Evolutionary conservation across 1,284 basidiomycete genomes (phyloP).

Genomic region (Tilletia setariae): DNA sequence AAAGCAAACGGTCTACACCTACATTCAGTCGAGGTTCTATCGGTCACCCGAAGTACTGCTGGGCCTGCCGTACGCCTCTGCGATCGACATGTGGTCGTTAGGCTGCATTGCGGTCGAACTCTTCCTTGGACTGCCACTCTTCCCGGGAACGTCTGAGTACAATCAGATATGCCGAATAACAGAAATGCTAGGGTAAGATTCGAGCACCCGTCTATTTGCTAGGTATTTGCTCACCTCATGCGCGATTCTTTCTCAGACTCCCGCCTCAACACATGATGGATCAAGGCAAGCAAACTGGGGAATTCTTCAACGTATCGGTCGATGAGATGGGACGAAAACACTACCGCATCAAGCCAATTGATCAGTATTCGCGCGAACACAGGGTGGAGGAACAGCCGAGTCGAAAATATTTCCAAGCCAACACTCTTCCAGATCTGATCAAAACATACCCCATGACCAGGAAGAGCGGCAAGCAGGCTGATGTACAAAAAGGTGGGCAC

Average conservation of each 20-base stretch:
- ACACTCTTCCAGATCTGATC: conserved; percentile 88
- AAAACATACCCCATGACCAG: conserved; percentile 86
- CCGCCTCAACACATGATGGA: conserved; percentile 92
- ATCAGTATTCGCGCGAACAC: conserved; percentile 93
- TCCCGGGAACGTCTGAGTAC: conserved; percentile 98
- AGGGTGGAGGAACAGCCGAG: conserved; percentile 92
- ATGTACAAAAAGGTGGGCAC: conserved; percentile 81
- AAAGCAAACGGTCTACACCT: conserved; percentile 97
- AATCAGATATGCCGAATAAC: conserved; percentile 95
- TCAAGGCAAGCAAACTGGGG: conserved; percentile 86
- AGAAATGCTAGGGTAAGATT: conserved; percentile 89
- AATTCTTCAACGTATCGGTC: conserved; percentile 81
- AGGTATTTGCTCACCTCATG: too few relatives aligned
- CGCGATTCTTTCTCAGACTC: too few relatives aligned
- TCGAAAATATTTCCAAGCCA: conserved; percentile 97
- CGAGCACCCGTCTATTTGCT: too few relatives aligned
- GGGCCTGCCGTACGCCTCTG: conserved; percentile 86
- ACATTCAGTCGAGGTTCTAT: conserved; percentile 98
- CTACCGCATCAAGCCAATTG: conserved; percentile 82
- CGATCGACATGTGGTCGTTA: conserved; percentile 93
- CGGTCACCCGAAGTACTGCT: conserved; percentile 95
- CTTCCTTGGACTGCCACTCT: conserved; percentile 90
- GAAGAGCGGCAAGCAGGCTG: conserved; percentile 73
- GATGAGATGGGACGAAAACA: conserved; percentile 82
- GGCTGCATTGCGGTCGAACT: conserved; percentile 97